Evolutionary conservation across 2,329 filamentous ascomycete genomes (phyloP).

Genomic region (Penicillium decumbens): DNA sequence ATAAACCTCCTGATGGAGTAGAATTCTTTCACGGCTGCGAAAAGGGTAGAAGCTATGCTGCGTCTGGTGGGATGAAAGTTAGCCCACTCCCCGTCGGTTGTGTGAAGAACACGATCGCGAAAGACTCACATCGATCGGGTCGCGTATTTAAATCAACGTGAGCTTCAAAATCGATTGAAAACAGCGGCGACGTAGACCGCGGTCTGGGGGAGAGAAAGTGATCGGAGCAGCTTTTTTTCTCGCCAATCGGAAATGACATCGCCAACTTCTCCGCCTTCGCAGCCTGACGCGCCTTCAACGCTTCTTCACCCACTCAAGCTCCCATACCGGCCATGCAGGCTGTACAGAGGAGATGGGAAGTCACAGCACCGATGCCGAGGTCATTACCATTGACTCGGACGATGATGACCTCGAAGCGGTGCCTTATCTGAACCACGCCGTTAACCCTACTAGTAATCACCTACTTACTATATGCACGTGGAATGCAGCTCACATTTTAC

Average conservation of each 20-base stretch:
- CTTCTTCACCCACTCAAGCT: neutral
- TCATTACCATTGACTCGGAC: constrained; percentile 29
- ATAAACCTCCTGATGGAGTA: neutral
- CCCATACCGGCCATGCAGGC: neutral
- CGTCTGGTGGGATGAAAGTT: constrained; percentile 4
- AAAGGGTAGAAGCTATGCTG: neutral
- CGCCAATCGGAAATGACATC: constrained; percentile 24
- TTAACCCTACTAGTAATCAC: constrained; percentile 12
- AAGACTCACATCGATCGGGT: neutral
- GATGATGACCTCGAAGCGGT: constrained; percentile 46
- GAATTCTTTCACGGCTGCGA: neutral
- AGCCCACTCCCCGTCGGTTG: neutral
- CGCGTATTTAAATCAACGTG: neutral
- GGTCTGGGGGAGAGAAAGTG: constrained; percentile 2
- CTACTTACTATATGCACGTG: constrained; percentile 5
- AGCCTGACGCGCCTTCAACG: constrained; percentile 2
- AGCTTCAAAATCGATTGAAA: constrained; percentile 2
- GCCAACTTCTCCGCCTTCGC: constrained; percentile 26
- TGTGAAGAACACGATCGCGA: neutral
- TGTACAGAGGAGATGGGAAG: constrained; percentile 17
- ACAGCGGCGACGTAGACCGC: constrained; percentile 1
- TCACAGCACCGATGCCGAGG: constrained; percentile 18
- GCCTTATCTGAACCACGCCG: constrained; percentile 11
- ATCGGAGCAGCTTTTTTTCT: constrained; percentile 14
- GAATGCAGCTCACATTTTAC: constrained; percentile 18